These are phyloP conservation scores for Ascochyta viciae-villosae DNA, from an alignment of 2,329 filamentous ascomycete genomes.

Conservation along the genomic window DNA sequence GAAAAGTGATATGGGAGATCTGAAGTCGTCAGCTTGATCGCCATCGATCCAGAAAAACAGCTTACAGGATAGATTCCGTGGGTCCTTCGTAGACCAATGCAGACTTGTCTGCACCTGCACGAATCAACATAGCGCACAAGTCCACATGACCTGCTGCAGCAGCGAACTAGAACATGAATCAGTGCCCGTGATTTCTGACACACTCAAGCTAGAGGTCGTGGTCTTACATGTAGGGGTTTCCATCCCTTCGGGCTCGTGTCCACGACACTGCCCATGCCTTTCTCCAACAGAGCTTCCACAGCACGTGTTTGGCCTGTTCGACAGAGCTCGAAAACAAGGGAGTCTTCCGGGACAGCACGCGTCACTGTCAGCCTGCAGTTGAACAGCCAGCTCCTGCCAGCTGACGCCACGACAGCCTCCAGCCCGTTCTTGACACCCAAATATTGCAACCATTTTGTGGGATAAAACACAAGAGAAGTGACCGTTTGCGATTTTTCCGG, in stretches of 20 bases:
- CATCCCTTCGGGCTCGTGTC: constrained; percentile 23
- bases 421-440: constrained; percentile 14
- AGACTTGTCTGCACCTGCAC: constrained; percentile 20
- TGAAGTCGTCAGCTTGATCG: background rate
- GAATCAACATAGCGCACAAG: constrained; percentile 18
- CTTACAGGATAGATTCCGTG: constrained; percentile 17
- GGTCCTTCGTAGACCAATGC: constrained; percentile 24
- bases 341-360: constrained; percentile 17
- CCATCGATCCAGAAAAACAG: background rate
- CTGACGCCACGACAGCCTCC: constrained; percentile 17
- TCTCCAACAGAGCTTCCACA: constrained; percentile 18
- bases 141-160: constrained; percentile 20
- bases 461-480: constrained; percentile 15
- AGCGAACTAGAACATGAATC: constrained; percentile 12
- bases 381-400: constrained; percentile 15
- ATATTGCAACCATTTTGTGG: constrained; percentile 9
- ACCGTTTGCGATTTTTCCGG: constrained; percentile 2
- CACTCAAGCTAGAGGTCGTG: background rate
- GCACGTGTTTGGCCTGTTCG: constrained; percentile 17
- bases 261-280: constrained; percentile 17
- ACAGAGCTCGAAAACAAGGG: constrained; percentile 23
- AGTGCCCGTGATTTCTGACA: no score
- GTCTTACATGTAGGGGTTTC: constrained; percentile 17
- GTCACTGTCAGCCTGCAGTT: constrained; percentile 19
- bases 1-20: constrained; percentile 21